These are phyloP conservation scores for Botryotinia calthae DNA, from an alignment of 2,329 filamentous ascomycete species.

Conservation along the genomic window DNA sequence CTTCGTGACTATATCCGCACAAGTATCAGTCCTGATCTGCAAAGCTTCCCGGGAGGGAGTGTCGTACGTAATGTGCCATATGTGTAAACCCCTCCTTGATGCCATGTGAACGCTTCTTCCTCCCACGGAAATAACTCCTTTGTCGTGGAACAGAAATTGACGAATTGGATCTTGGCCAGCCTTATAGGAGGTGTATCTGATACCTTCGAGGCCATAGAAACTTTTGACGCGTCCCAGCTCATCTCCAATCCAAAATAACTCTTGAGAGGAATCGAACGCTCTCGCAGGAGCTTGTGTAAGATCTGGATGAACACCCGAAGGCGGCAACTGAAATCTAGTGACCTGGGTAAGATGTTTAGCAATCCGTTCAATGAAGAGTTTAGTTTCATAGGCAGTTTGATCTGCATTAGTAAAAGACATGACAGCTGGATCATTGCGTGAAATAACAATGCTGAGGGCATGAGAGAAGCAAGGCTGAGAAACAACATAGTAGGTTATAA, in stretches of 20 bases:
- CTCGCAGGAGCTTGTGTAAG: conserved; percentile 73
- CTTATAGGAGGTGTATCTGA: conserved; percentile 86
- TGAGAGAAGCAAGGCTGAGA: conserved; percentile 11
- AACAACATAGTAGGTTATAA: neutral
- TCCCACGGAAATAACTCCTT: conserved; percentile 83
- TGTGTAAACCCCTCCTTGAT: conserved; percentile 72
- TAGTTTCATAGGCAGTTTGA: conserved; percentile 1
- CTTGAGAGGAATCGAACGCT: conserved; percentile 84
- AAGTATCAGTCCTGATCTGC: conserved; percentile 27
- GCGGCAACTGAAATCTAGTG: conserved; percentile 76
- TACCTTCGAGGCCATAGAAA: conserved; percentile 81
- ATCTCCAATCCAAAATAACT: conserved; percentile 90
- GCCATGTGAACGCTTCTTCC: conserved; percentile 84
- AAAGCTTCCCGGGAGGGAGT: neutral
- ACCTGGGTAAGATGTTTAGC: conserved; percentile 53
- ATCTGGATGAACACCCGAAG: conserved; percentile 67
- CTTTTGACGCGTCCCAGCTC: conserved; percentile 83
- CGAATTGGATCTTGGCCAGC: conserved; percentile 76
- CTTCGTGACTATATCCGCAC: conserved; percentile 54
- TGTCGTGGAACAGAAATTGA: conserved; percentile 88
- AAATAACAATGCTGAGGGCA: conserved; percentile 10
- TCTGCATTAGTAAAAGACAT: neutral
- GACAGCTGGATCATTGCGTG: neutral
- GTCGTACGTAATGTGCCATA: conserved; percentile 79
- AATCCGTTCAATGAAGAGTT: neutral